A percentile compares a stretch with the other conserved stretches of the same genome.
These are phyloP conservation scores for Phialophora tarda DNA, from an alignment of 2,329 filamentous ascomycete genomes.

Conservation along the genomic window DNA sequence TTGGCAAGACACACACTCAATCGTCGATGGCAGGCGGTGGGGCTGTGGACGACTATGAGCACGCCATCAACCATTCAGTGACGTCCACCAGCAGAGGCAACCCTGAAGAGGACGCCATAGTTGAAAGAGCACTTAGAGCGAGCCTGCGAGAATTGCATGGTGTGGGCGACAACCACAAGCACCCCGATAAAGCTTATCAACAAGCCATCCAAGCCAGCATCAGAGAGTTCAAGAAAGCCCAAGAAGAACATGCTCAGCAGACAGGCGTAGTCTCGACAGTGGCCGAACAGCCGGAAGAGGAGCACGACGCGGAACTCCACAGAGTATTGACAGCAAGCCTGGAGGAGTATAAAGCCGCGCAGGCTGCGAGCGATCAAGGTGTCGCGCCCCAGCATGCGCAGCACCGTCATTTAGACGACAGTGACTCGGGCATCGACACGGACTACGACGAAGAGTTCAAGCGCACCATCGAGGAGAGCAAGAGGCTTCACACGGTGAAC, in stretches of 20 bases:
- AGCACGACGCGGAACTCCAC: constrained; percentile 50
- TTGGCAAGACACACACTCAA: constrained; percentile 28
- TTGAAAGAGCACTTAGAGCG: constrained; percentile 76
- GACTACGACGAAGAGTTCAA: constrained; percentile 48
- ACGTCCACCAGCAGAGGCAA: constrained; percentile 73
- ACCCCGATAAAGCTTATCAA: constrained; percentile 43
- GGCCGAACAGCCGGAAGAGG: constrained; percentile 36
- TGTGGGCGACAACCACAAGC: constrained; percentile 39
- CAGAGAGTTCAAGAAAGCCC: constrained; percentile 34
- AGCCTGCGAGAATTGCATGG: constrained; percentile 66
- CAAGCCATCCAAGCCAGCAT: constrained; percentile 41
- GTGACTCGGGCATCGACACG: constrained; percentile 41
- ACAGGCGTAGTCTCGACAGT: constrained; percentile 16
- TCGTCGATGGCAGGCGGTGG: constrained; percentile 36
- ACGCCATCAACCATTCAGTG: constrained; percentile 73
- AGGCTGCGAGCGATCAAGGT: background rate
- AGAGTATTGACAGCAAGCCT: constrained; percentile 53
- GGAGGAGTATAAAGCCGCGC: constrained; percentile 43
- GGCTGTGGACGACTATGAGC: constrained; percentile 69
- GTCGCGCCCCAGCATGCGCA: background rate
- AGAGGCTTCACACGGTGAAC: constrained; percentile 32
- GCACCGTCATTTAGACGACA: constrained; percentile 28
- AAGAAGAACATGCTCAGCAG: constrained; percentile 36
- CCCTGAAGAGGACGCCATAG: constrained; percentile 68
- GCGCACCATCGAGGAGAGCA: constrained; percentile 47